Evolutionary conservation across 768 basidiomycete species (phyloP).

Genomic region (Hortiboletus campestris): DNA sequence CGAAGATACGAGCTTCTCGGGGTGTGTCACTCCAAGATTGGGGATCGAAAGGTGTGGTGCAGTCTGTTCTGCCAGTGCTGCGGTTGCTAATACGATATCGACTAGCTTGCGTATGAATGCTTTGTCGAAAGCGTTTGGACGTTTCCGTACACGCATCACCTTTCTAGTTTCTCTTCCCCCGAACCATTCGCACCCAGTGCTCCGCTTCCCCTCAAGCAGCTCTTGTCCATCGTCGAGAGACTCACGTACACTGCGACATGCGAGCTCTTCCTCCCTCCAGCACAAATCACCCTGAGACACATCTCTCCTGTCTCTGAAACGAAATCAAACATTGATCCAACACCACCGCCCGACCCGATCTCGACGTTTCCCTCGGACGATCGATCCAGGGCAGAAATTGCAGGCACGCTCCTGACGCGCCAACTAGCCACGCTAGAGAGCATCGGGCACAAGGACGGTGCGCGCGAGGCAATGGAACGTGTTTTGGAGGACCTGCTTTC

Average conservation of each 20-base stretch:
- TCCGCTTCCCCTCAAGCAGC: slow-evolving; percentile 48
- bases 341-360: background rate
- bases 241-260: slow-evolving; percentile 64
- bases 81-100: background rate
- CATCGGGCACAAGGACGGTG: slow-evolving; percentile 57
- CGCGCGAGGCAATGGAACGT: slow-evolving; percentile 36
- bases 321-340: background rate
- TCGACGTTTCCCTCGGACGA: slow-evolving; percentile 17
- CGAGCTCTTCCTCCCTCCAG: slow-evolving; percentile 57
- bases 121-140: slow-evolving; percentile 49
- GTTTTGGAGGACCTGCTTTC: slow-evolving; percentile 50
- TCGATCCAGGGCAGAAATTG: slow-evolving; percentile 26
- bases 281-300: slow-evolving; percentile 46
- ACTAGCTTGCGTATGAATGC: slow-evolving; percentile 59
- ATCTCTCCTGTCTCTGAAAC: background rate
- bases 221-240: slow-evolving; percentile 60
- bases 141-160: slow-evolving; percentile 48
- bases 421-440: slow-evolving; percentile 58
- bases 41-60: slow-evolving; percentile 64
- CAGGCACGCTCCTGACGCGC: slow-evolving; percentile 58
- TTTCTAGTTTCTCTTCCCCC: slow-evolving; percentile 10
- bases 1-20: slow-evolving; percentile 81
- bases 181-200: slow-evolving; percentile 39
- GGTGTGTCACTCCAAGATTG: slow-evolving; percentile 73
- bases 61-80: background rate